These are phyloP conservation scores for Fusarium verrucosum DNA, from an alignment of 2,329 filamentous ascomycete genomes.

Conservation along the genomic window DNA sequence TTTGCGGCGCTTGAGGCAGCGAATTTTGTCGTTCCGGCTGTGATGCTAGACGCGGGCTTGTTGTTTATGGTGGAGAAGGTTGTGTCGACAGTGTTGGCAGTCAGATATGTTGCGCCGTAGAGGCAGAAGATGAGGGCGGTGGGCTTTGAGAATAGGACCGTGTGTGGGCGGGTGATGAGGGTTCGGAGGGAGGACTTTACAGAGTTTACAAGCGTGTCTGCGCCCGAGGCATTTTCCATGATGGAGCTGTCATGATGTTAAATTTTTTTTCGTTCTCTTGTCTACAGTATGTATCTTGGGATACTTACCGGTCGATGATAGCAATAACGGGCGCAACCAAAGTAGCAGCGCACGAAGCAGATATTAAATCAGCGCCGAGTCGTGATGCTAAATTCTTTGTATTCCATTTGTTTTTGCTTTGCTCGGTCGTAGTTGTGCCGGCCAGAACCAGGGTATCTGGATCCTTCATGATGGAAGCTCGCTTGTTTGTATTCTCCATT, in stretches of 20 bases:
- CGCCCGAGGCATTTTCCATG: constrained; percentile 83
- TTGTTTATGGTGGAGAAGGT: constrained; percentile 70
- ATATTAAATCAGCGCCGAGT: constrained; percentile 72
- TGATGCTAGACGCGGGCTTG: constrained; percentile 68
- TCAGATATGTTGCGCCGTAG: constrained; percentile 90
- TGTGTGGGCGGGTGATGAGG: constrained; percentile 68
- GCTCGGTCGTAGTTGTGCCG: constrained; percentile 33
- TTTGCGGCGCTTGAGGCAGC: constrained; percentile 82
- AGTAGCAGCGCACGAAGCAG: constrained; percentile 75
- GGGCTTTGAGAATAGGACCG: constrained; percentile 70
- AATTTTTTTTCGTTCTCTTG: background rate
- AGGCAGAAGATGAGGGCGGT: constrained; percentile 76
- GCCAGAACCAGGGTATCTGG: constrained; percentile 32
- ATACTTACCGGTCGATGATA: constrained; percentile 80
- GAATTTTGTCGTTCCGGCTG: constrained; percentile 83
- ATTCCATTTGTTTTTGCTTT: constrained; percentile 67
- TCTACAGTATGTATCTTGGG: background rate
- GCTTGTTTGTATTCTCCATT: too few relatives aligned
- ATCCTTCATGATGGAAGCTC: constrained; percentile 28
- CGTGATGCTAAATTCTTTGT: constrained; percentile 75
- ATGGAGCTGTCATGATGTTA: constrained; percentile 65
- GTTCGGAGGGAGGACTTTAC: constrained; percentile 65
- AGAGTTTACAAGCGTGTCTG: constrained; percentile 66
- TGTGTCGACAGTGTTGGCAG: constrained; percentile 89
- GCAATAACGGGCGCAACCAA: constrained; percentile 86